Percentiles rank a stretch among this genome's conserved stretches.
Evolutionary conservation across 176 grass and related monocot genomes (phyloP).

Genomic region (Elaeis guineensis): DNA sequence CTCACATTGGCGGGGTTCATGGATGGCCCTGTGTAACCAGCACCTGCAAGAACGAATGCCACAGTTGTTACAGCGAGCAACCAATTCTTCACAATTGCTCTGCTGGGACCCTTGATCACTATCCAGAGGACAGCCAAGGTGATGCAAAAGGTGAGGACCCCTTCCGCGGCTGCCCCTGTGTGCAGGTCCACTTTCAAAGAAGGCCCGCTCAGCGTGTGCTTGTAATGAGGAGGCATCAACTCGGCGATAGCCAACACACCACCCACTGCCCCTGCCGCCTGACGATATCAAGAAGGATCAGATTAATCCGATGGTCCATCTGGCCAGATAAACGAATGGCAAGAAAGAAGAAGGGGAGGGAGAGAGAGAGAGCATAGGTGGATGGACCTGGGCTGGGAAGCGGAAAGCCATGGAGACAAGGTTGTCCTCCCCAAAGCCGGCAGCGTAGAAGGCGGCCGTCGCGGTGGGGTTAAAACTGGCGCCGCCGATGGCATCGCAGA

Average conservation of each 20-base stretch:
- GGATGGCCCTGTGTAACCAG: slow-evolving; percentile 55
- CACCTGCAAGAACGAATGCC: slow-evolving; percentile 35
- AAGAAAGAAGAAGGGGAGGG: too few relatives aligned
- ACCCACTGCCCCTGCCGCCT: slow-evolving; percentile 60
- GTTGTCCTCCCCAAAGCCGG: slow-evolving; percentile 29
- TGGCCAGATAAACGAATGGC: too few relatives aligned
- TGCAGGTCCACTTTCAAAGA: slow-evolving; percentile 55
- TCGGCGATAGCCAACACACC: slow-evolving; percentile 48
- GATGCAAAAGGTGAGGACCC: slow-evolving; percentile 58
- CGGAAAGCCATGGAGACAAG: slow-evolving; percentile 64
- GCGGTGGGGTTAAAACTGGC: slow-evolving; percentile 65
- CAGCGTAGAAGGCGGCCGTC: slow-evolving; percentile 61
- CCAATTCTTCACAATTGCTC: slow-evolving; percentile 35
- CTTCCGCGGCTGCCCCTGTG: slow-evolving; percentile 55
- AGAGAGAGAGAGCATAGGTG: too few relatives aligned
- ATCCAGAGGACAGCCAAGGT: slow-evolving; percentile 47
- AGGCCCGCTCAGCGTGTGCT: slow-evolving; percentile 43
- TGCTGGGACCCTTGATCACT: slow-evolving; percentile 45
- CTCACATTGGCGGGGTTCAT: slow-evolving; percentile 81
- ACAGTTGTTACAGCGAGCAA: slow-evolving; percentile 48
- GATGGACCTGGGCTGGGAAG: slow-evolving; percentile 55
- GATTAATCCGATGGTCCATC: too few relatives aligned
- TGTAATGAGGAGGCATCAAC: slow-evolving; percentile 49
- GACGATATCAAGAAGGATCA: too few relatives aligned
- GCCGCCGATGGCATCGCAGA: slow-evolving; percentile 42